Percentiles rank a stretch among this genome's conserved stretches.
These are phyloP conservation scores for Lepidium didymum DNA, from an alignment of 345 rosid species.

Conservation along the genomic window DNA sequence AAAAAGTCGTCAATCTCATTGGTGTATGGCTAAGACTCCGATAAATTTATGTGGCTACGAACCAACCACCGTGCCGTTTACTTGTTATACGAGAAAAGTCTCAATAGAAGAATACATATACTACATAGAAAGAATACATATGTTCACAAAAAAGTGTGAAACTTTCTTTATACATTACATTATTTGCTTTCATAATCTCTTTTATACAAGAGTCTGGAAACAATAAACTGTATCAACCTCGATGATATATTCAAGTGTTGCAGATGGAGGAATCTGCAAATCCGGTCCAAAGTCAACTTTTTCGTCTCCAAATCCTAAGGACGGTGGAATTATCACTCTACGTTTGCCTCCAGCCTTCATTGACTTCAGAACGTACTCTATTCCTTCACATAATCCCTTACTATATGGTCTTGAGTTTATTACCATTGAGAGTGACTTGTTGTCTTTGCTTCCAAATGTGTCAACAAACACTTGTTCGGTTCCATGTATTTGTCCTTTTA, in stretches of 20 bases:
- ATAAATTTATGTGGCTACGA: constrained; percentile 14
- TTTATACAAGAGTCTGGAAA: constrained; percentile 34
- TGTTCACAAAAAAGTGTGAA: background rate
- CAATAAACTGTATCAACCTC: constrained; percentile 66
- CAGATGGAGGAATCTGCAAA: constrained; percentile 49
- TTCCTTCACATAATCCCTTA: constrained; percentile 80
- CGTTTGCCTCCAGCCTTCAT: constrained; percentile 90
- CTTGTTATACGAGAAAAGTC: background rate
- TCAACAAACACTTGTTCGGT: constrained; percentile 58
- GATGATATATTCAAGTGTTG: constrained; percentile 61
- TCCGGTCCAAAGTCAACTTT: constrained; percentile 61
- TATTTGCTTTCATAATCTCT: background rate
- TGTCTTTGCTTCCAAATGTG: constrained; percentile 44
- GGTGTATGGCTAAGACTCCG: constrained; percentile 5
- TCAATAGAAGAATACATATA: background rate
- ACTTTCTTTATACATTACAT: background rate
- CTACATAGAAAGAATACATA: background rate
- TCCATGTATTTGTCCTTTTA: constrained; percentile 56
- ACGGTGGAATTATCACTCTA: constrained; percentile 67
- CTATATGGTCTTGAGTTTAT: constrained; percentile 85
- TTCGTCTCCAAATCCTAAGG: constrained; percentile 60
- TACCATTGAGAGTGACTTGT: constrained; percentile 61
- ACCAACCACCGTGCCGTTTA: constrained; percentile 21
- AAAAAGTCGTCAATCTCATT: background rate
- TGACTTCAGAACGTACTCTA: constrained; percentile 59